Conservation (phyloP, 768 basidiomycete genomes). For the Podaxis sp. region DNA sequence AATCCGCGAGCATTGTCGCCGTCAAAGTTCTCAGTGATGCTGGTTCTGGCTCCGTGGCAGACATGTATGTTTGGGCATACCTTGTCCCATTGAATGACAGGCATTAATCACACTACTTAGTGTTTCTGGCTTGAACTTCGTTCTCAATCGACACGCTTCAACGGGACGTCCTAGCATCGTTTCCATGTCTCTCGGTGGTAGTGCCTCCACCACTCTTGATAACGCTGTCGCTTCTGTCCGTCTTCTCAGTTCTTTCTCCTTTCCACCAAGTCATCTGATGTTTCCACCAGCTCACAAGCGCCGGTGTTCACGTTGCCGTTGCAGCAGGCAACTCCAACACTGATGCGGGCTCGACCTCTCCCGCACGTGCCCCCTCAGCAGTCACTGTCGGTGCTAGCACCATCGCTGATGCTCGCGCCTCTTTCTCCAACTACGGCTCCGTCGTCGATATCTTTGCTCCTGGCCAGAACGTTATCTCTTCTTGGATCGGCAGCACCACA, state of each 20-base stretch:
- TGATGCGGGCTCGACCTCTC: slow-evolving; percentile 29
- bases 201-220: slow-evolving; percentile 26
- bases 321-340: slow-evolving; percentile 31
- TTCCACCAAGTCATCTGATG: not conserved
- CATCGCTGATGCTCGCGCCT: slow-evolving; percentile 30
- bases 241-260: not conserved
- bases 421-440: slow-evolving; percentile 36
- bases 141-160: slow-evolving; percentile 18
- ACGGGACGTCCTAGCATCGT: slow-evolving; percentile 29
- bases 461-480: slow-evolving; percentile 26
- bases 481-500: slow-evolving; percentile 27
- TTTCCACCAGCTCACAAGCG: slow-evolving; percentile 23
- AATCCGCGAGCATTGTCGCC: slow-evolving; percentile 34
- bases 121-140: slow-evolving; percentile 31
- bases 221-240: slow-evolving; percentile 28
- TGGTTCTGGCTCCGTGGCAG: slow-evolving; percentile 24
- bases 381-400: slow-evolving; percentile 35
- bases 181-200: slow-evolving; percentile 34
- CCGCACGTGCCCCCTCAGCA: slow-evolving; percentile 30
- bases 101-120: slow-evolving; percentile 9
- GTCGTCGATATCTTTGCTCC: slow-evolving; percentile 36
- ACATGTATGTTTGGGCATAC: slow-evolving; percentile 18
- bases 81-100: not conserved
- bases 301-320: slow-evolving; percentile 31
- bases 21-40: slow-evolving; percentile 40